These are phyloP conservation scores for Alternaria atra DNA, from an alignment of 2,329 filamentous ascomycete species.

Conservation along the genomic window DNA sequence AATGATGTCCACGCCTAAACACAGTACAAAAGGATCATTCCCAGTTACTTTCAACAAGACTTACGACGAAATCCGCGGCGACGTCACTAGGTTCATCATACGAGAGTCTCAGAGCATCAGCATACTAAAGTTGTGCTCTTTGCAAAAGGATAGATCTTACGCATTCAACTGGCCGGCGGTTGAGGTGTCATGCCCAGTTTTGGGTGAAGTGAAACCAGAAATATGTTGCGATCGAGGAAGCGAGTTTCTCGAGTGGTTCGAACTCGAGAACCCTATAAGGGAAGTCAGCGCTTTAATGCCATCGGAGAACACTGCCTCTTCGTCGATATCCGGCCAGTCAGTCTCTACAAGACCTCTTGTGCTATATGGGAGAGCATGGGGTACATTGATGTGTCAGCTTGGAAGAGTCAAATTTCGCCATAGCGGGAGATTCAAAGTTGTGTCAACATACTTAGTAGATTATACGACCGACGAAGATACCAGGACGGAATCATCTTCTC, in stretches of 20 bases:
- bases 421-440: too few species aligned
- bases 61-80: neutral
- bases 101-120: neutral
- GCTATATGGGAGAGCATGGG: neutral
- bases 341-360: neutral
- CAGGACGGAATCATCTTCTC: neutral
- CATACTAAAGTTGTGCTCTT: neutral
- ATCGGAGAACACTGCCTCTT: neutral
- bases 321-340: neutral
- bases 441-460: neutral
- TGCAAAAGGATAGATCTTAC: neutral
- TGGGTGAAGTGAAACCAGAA: neutral
- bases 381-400: neutral
- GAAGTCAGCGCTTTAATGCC: neutral
- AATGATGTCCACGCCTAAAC: neutral
- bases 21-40: neutral
- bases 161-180: neutral
- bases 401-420: too few species aligned
- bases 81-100: neutral
- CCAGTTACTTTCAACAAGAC: neutral
- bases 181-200: neutral
- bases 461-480: neutral
- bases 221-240: neutral
- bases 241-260: neutral
- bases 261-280: neutral